Evolutionary conservation across 202 grass and related monocot species (phyloP), one percentile per base, ranked within the genome.

Genomic region (Elaeis oleifera): DNA sequence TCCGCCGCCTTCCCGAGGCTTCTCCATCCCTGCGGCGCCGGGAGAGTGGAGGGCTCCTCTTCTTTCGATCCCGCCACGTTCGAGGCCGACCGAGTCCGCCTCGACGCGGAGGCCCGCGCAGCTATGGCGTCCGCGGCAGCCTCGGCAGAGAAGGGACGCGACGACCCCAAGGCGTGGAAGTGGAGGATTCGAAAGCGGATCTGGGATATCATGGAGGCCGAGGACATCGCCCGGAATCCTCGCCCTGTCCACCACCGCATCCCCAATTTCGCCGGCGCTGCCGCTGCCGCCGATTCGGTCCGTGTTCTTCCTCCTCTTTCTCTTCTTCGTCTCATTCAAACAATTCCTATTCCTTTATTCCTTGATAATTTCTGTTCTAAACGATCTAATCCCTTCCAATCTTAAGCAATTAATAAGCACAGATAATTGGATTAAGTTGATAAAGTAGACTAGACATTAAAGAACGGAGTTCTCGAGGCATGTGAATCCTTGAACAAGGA

Each of bases 231-330:
- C 28, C 77, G 84, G 16, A 85, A 86, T 65, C 92, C 92, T 50
- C 84, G 79, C 17, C 88, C 92, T 17, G 84, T 91, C 44, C 88
- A 97, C 79, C 92, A 97, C 74, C 87, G 84, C 54, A 90, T 96
- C 74, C 91, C 92, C 78, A 97, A 91, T 63, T 97, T 97, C 67
- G 77, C 75, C 24, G 74, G 92, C 28, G 81, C 87, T 9, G 79
- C 70, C 17, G 56, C 59, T 1, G 90, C 86, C 24, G 90, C 86
- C 4, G 83, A 87, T 3, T 55, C 71, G 74, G 86, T 95, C 32
- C 36, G 50, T 26, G 7, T 54, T 44, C 9, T 13, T 6, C 36
- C 36, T 1, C 0, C 0, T 28, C 23, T 20, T 24, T 59, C 6
- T 53, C 14, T 27, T 14, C 25, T 31, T n/a, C 13, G 1, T 0